Conservation (phyloP, 139 green algal genomes). For the Pleodorina starrii region DNA sequence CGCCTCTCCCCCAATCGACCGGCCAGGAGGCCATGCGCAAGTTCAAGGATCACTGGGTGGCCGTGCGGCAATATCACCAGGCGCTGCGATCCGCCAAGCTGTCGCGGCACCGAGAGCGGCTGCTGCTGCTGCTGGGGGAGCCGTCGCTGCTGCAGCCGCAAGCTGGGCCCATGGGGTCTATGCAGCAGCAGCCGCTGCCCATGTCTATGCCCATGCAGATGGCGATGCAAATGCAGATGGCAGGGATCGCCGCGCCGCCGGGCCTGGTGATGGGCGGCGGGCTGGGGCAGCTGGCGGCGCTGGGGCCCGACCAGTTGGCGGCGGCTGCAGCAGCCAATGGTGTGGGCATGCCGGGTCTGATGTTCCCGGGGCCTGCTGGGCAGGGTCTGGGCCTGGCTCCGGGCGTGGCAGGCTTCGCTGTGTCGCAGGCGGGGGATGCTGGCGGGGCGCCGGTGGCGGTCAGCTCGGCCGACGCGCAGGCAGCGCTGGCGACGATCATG, state of each 20-base stretch:
- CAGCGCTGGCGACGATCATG: neutral
- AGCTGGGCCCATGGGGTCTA: no score
- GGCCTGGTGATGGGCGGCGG: neutral
- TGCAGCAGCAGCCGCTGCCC: no score
- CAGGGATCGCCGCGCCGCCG: neutral
- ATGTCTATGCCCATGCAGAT: neutral
- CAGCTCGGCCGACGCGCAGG: conserved; percentile 6
- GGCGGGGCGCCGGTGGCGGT: no score
- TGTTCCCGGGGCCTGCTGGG: no score
- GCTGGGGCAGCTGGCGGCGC: neutral
- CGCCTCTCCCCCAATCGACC: no score
- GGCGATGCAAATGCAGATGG: neutral
- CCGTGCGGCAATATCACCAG: conserved; percentile 47
- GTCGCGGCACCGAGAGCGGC: conserved; percentile 23
- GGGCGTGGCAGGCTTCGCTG: no score
- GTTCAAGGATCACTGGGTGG: conserved; percentile 47
- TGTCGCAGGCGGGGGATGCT: no score
- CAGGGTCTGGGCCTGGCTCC: no score
- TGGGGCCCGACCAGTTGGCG: neutral
- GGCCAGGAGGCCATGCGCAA: conserved; percentile 36
- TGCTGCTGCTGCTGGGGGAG: conserved; percentile 27
- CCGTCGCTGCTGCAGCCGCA: neutral
- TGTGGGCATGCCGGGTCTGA: no score
- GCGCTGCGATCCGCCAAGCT: conserved; percentile 1
- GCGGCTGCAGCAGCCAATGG: neutral